phyloP scores from a whole-genome alignment of 345 rosid genomes.

The Xanthoceras sorbifolium region DNA sequence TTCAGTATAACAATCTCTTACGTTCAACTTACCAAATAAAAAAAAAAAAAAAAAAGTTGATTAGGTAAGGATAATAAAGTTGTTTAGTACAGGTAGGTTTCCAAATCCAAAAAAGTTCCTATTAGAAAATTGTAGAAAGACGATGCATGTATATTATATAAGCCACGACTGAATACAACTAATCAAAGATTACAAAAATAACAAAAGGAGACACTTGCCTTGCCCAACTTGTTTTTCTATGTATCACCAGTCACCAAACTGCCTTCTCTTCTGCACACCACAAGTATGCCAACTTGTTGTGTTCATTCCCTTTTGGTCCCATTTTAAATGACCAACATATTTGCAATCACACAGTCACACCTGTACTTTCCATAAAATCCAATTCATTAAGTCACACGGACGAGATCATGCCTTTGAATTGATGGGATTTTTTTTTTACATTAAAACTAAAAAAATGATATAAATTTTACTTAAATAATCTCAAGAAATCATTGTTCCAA shows the following conservation, averaged over 20 bases:
- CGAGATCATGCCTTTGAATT: no score
- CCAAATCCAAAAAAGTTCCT: constrained; percentile 9
- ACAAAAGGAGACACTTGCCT: constrained; percentile 14
- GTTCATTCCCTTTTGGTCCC: not conserved
- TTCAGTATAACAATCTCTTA: no score
- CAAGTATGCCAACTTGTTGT: not conserved
- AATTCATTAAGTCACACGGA: no score
- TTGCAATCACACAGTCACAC: no score
- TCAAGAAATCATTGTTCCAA: no score
- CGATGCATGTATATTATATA: not conserved
- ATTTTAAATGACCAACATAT: not conserved
- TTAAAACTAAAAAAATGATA: no score
- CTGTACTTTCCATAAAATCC: no score
- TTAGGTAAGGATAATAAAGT: not conserved
- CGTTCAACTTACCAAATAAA: no score
- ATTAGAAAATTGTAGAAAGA: not conserved
- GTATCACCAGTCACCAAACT: not conserved
- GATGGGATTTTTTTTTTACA: no score
- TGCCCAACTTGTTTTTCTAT: constrained; percentile 24
- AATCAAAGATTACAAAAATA: not conserved
- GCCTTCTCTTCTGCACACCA: not conserved
- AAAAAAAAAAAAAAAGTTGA: not conserved
- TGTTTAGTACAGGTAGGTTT: constrained; percentile 13
- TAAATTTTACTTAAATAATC: no score
- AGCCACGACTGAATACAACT: constrained; percentile 24